phyloP scores from a whole-genome alignment of 2,329 filamentous ascomycete genomes.

The Periconia sp. region DNA sequence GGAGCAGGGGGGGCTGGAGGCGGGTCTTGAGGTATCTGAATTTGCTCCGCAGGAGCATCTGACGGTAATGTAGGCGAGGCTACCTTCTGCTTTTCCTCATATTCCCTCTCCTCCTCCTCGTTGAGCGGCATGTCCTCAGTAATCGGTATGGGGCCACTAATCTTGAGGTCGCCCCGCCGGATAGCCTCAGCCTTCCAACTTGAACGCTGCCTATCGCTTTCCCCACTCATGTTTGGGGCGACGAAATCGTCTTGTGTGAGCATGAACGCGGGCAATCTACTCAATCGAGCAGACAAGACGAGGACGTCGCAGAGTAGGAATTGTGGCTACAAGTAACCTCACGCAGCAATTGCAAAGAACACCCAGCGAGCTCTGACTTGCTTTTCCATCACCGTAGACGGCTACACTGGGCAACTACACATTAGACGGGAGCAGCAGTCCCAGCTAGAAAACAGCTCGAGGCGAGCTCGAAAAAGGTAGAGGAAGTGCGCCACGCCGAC shows the following conservation, averaged over 20 bases:
- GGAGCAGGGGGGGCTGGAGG: too few relatives aligned
- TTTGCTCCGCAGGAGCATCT: conserved; percentile 19
- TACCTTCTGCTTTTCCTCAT: conserved; percentile 29
- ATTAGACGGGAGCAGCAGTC: too few relatives aligned
- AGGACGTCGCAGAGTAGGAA: conserved; percentile 3
- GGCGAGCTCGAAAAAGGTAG: conserved; percentile 10
- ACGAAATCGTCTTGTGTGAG: conserved; percentile 38
- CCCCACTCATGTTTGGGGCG: conserved; percentile 37
- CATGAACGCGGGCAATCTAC: conserved; percentile 34
- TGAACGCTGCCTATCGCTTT: conserved; percentile 35
- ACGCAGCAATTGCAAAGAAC: conserved; percentile 29
- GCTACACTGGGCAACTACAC: conserved; percentile 20
- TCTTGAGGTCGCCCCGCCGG: conserved; percentile 45
- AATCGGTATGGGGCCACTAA: conserved; percentile 47
- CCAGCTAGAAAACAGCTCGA: too few relatives aligned
- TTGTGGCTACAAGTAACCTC: conserved; percentile 24
- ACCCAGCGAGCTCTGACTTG: conserved; percentile 6
- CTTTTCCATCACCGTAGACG: conserved; percentile 24
- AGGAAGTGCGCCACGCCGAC: conserved; percentile 11
- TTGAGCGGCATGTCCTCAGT: conserved; percentile 42
- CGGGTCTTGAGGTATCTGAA: conserved; percentile 18
- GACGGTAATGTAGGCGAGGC: conserved; percentile 17
- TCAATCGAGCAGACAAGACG: conserved; percentile 13
- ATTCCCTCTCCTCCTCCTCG: conserved; percentile 42
- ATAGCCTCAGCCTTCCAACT: conserved; percentile 50